Evolutionary conservation across 140 eudicot species (phyloP).

Genomic region (Flaveria floridana): DNA sequence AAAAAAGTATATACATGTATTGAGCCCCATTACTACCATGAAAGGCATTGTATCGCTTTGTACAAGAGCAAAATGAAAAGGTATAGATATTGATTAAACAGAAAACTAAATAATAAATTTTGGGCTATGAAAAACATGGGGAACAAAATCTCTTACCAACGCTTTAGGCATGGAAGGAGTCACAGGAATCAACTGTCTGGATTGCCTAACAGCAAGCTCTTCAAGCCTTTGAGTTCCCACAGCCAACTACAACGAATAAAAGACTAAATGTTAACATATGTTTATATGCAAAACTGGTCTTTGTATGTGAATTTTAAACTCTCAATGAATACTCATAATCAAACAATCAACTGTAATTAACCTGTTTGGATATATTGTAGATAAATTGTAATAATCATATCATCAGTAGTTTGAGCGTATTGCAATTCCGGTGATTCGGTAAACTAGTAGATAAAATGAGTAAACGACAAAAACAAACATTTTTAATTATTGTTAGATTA

Average conservation of each 20-base stretch:
- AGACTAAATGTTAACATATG: background rate
- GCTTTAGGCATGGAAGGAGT: slow-evolving; percentile 73
- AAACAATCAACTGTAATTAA: background rate
- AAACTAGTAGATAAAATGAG: background rate
- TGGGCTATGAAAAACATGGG: slow-evolving; percentile 5
- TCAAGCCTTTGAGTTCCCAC: slow-evolving; percentile 77
- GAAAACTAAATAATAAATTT: slow-evolving; percentile 13
- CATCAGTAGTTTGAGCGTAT: background rate
- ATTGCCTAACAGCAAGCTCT: slow-evolving; percentile 82
- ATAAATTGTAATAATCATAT: background rate
- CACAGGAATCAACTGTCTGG: slow-evolving; percentile 78
- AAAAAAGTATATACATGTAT: background rate
- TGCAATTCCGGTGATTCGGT: background rate
- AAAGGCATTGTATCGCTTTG: background rate
- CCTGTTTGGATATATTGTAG: background rate
- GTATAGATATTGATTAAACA: background rate
- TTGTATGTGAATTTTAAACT: background rate
- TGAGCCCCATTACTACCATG: background rate
- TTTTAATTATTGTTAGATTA: background rate
- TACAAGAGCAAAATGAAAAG: background rate
- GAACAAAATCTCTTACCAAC: slow-evolving; percentile 42
- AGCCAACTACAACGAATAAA: slow-evolving; percentile 44
- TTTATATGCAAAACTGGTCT: background rate
- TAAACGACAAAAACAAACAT: background rate
- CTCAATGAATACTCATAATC: background rate